A percentile compares a stretch with the other conserved stretches of the same genome.
phyloP scores from a whole-genome alignment of 148 eudicot genomes.

The Camellia lanceoleosa region DNA sequence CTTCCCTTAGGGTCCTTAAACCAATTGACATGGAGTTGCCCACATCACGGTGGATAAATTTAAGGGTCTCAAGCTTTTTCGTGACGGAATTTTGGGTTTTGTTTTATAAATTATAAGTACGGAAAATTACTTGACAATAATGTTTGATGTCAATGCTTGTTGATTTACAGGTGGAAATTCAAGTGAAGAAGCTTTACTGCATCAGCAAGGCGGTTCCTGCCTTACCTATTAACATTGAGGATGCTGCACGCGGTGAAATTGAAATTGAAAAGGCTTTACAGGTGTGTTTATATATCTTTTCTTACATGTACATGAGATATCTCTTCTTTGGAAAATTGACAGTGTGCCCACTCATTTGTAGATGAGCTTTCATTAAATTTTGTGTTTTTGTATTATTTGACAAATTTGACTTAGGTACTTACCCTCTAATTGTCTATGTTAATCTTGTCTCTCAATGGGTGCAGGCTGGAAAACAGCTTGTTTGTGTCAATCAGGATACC shows the following conservation, averaged over 20 bases:
- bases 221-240: constrained; percentile 79
- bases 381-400: not conserved
- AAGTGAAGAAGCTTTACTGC: constrained; percentile 58
- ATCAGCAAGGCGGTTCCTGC: constrained; percentile 54
- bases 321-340: not conserved
- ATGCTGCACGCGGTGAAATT: constrained; percentile 82
- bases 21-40: too few species aligned
- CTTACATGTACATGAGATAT: not conserved
- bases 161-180: constrained; percentile 71
- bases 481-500: constrained; percentile 89
- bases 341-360: not conserved
- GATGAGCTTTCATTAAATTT: not conserved
- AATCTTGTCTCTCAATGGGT: constrained; percentile 19
- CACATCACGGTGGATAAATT: too few species aligned
- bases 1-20: too few species aligned
- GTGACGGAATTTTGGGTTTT: not conserved
- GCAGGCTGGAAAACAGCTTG: constrained; percentile 86
- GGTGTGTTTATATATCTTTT: constrained; percentile 32
- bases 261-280: constrained; percentile 69
- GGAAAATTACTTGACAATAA: not conserved
- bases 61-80: too few species aligned
- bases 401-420: not conserved
- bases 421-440: not conserved
- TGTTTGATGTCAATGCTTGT: not conserved
- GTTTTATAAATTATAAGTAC: not conserved